Evolutionary conservation across 257 asterid species (phyloP), one percentile per base, ranked within the genome.

Genomic region (Rehmannia glutinosa): DNA sequence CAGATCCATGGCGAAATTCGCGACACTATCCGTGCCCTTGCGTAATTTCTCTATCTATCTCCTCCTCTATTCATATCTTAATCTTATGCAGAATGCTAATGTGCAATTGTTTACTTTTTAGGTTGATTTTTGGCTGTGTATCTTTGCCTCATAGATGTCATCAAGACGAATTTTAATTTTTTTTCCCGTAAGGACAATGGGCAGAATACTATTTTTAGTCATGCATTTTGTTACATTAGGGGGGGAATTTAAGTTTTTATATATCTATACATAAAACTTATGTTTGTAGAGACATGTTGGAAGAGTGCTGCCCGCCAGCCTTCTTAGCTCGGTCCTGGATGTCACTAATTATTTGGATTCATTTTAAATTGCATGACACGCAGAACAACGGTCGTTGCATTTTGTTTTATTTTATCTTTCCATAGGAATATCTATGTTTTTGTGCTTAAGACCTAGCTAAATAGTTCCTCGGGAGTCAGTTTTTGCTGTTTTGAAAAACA

Each of bases 1-100:
- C 97, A 90, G 96, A 87, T 90, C 87, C 96, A 88, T 43, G 97
- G 96, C 6, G 92, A 90, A 79, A 90, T 90, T 71, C 89, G 89
- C 68, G 97, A 90, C 69, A 81, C 82, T 68, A 86, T 90, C 75
- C 95, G 96, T 59, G 82, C 89, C 50, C 88, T 90, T 21, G 95
- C 95, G 97, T 90, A 84, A 75, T 66, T 71, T 49, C 59, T 42
- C 43, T 61, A 67, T 60, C 70, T 21, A 62, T 50, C 6, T 64
- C 13, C 6, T n/a, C 32, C 2, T 25, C 7, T 57, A n/a, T 30
- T 61, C 6, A 11, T 28, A n/a, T 35, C 33, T 23, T 64, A 16
- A 35, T n/a, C 50, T 46, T 32, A n/a, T 54, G 13, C 13, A 4
- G 38, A 16, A 41, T 12, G 20, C 5, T 8, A 5, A 45, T 57